These are phyloP conservation scores for Crithidia brevicula DNA, from an alignment of 208 protist species.

Conservation along the genomic window DNA sequence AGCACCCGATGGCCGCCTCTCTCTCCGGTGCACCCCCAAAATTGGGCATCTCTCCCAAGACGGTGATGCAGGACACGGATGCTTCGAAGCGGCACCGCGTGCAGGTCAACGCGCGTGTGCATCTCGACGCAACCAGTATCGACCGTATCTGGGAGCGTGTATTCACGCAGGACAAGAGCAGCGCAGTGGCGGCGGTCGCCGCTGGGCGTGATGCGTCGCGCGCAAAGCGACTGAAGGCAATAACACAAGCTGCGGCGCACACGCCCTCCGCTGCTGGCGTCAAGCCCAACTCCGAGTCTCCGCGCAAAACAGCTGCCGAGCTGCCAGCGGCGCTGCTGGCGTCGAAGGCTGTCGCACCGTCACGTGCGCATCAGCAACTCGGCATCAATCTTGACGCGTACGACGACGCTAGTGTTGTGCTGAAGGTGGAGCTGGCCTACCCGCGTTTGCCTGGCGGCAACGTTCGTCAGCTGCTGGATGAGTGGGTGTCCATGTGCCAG, in stretches of 20 bases:
- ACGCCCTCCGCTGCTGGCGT: not conserved
- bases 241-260: not conserved
- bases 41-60: not conserved
- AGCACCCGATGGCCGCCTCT: not conserved
- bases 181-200: conserved; percentile 2
- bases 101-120: conserved; percentile 24
- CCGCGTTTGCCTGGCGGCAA: conserved; percentile 61
- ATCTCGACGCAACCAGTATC: conserved; percentile 31
- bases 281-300: not conserved
- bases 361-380: conserved; percentile 8
- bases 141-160: conserved; percentile 33
- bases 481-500: conserved; percentile 34
- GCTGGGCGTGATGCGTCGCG: not conserved
- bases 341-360: not conserved
- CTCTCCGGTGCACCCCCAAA: not conserved
- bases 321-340: not conserved
- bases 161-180: conserved; percentile 23
- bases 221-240: conserved; percentile 14
- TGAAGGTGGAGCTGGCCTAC: conserved; percentile 49
- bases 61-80: conserved; percentile 22
- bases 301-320: not conserved
- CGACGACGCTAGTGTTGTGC: conserved; percentile 28
- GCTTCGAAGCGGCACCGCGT: conserved; percentile 30
- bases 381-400: conserved; percentile 26
- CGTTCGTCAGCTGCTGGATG: conserved; percentile 44